These are phyloP conservation scores for Aulographum hederae DNA, from an alignment of 2,329 filamentous ascomycete genomes.

Conservation along the genomic window DNA sequence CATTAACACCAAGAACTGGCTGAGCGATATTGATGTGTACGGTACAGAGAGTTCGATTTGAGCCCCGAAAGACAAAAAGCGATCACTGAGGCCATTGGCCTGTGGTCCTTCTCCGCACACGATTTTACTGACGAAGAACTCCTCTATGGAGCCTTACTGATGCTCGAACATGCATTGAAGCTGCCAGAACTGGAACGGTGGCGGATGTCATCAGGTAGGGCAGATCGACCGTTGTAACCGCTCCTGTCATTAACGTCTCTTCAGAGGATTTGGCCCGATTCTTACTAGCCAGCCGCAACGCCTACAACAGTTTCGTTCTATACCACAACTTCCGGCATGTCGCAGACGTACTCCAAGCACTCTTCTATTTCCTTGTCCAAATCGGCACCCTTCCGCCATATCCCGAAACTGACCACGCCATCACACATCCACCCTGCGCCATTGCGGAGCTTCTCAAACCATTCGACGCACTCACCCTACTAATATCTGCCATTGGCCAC, in stretches of 20 bases:
- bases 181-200: slow-evolving; percentile 69
- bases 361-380: slow-evolving; percentile 74
- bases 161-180: slow-evolving; percentile 74
- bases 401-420: slow-evolving; percentile 20
- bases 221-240: slow-evolving; percentile 1
- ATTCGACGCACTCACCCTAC: slow-evolving; percentile 71
- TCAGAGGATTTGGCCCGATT: slow-evolving; percentile 69
- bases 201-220: slow-evolving; percentile 58
- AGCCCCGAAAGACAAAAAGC: slow-evolving; percentile 43
- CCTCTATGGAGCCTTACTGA: slow-evolving; percentile 64
- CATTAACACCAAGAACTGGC: too few relatives aligned
- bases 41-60: slow-evolving; percentile 45
- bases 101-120: slow-evolving; percentile 82
- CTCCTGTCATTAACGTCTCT: slow-evolving; percentile 16
- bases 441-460: slow-evolving; percentile 63
- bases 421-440: slow-evolving; percentile 32
- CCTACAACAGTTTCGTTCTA: slow-evolving; percentile 92
- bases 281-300: slow-evolving; percentile 68
- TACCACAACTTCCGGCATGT: slow-evolving; percentile 99
- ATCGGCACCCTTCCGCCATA: slow-evolving; percentile 61
- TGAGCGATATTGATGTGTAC: too few relatives aligned
- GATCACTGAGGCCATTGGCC: slow-evolving; percentile 52
- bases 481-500: slow-evolving; percentile 93
- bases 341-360: slow-evolving; percentile 84
- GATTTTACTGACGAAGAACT: slow-evolving; percentile 82